Percentiles rank a stretch among this genome's conserved stretches.
Conservation (phyloP, 495 filamentous ascomycete genomes). For the Acidomyces sp. region DNA sequence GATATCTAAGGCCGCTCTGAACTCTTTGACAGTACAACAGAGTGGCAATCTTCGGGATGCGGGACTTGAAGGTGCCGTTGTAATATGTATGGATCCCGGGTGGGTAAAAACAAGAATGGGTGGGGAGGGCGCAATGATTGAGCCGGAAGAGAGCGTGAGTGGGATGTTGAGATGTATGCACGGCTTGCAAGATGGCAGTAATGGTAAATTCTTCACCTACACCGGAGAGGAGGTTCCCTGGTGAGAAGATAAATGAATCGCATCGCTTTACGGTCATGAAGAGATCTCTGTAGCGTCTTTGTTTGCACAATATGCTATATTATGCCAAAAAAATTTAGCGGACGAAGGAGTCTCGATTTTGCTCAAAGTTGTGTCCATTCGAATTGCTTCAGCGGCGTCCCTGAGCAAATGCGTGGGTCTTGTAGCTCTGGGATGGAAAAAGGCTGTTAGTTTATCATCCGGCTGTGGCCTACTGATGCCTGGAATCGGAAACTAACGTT, state of each 20-base stretch:
- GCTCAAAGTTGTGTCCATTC: no score
- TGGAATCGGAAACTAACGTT: no score
- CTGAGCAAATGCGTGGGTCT: no score
- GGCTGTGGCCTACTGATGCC: no score
- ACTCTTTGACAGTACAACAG: slow-evolving; percentile 35
- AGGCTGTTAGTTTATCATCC: no score
- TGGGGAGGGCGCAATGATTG: slow-evolving; percentile 25
- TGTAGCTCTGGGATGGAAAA: no score
- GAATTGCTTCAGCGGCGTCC: no score
- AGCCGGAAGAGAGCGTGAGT: slow-evolving; percentile 25
- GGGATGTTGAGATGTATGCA: slow-evolving; percentile 24
- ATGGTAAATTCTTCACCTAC: slow-evolving; percentile 24
- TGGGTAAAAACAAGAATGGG: slow-evolving; percentile 26
- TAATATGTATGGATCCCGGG: slow-evolving; percentile 24
- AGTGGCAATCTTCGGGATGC: slow-evolving; percentile 24
- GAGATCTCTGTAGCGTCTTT: no score
- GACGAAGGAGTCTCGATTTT: no score
- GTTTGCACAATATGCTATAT: no score
- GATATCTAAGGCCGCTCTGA: slow-evolving; percentile 33
- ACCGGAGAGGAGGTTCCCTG: slow-evolving; percentile 20
- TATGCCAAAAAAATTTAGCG: no score
- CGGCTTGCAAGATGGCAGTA: slow-evolving; percentile 20
- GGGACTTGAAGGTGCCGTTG: slow-evolving; percentile 18
- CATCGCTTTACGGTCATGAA: no score
- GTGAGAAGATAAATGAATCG: slow-evolving; percentile 7